phyloP scores from a whole-genome alignment of 2,329 filamentous ascomycete species.

The Neofusicoccum parvum region DNA sequence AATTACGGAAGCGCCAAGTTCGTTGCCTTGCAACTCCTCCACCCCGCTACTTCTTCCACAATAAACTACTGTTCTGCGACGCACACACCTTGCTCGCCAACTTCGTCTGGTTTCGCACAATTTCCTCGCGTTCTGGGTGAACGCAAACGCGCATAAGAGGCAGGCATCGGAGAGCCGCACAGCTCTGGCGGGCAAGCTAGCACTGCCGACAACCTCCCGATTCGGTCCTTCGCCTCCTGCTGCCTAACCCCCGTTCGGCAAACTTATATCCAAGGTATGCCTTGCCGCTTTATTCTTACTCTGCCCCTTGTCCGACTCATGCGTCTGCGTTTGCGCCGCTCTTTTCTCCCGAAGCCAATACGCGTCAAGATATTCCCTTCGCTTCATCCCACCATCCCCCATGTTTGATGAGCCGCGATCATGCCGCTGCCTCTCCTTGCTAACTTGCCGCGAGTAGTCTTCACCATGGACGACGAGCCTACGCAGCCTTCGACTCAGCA shows the following conservation, averaged over 20 bases:
- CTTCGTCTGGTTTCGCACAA: not conserved
- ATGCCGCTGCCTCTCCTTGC: not conserved
- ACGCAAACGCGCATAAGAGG: not conserved
- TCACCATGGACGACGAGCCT: constrained; percentile 33
- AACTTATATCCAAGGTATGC: not conserved
- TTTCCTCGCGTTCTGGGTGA: not conserved
- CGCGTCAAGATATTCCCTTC: not conserved
- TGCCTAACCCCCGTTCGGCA: not conserved
- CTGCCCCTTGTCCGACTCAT: not conserved
- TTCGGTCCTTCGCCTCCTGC: constrained; percentile 11
- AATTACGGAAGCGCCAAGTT: not conserved
- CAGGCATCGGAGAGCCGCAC: constrained; percentile 13
- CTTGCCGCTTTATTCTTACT: not conserved
- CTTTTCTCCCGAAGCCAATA: not conserved
- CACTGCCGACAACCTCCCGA: constrained; percentile 1
- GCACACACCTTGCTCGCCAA: not conserved
- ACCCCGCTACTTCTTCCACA: not conserved
- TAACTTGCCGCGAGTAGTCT: not conserved
- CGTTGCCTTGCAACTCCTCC: not conserved
- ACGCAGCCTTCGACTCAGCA: constrained; percentile 73
- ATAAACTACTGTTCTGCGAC: not conserved
- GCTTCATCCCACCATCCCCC: not conserved
- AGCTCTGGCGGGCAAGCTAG: constrained; percentile 5
- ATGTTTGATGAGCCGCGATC: not conserved
- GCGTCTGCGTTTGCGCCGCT: not conserved